Percentiles rank a stretch among this genome's conserved stretches.
phyloP scores from a whole-genome alignment of 345 rosid species.

The Populus euphratica region DNA sequence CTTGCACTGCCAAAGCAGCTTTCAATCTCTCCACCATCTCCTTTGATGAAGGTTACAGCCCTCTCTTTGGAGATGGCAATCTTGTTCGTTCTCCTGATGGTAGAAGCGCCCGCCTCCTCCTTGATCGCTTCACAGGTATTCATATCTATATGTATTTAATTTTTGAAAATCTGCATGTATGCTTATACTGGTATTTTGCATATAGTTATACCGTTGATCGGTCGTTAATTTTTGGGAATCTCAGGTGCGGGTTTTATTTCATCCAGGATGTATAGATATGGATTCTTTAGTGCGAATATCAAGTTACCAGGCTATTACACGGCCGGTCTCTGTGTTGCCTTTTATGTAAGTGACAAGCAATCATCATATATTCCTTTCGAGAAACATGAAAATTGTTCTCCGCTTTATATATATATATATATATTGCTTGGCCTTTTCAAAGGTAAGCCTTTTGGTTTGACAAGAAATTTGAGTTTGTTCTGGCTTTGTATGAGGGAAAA shows the following conservation, averaged over 20 bases:
- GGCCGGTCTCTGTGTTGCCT: slow-evolving; percentile 86
- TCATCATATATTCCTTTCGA: not conserved
- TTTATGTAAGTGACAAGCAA: slow-evolving; percentile 46
- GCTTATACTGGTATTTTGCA: not conserved
- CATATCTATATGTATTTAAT: not conserved
- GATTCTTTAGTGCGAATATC: slow-evolving; percentile 82
- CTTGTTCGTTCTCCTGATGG: slow-evolving; percentile 75
- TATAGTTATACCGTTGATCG: not conserved
- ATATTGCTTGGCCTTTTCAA: not conserved
- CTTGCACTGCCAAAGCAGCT: not conserved
- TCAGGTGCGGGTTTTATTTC: slow-evolving; percentile 90
- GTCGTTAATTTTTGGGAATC: not conserved
- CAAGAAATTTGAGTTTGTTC: not conserved
- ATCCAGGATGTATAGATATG: slow-evolving; percentile 72
- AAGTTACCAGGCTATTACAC: slow-evolving; percentile 79
- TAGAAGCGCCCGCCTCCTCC: slow-evolving; percentile 77
- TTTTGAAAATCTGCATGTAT: not conserved
- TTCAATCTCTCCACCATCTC: slow-evolving; percentile 55
- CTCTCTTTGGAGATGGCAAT: slow-evolving; percentile 81
- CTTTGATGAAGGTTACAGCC: slow-evolving; percentile 74
- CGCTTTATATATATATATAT: no score
- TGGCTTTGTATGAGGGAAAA: not conserved
- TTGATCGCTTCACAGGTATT: slow-evolving; percentile 73
- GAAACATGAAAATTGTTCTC: not conserved
- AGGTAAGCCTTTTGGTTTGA: not conserved